Base-by-base conservation (phyloP, 2,329 filamentous ascomycete species). In the Colletotrichum eleusines region DNA sequence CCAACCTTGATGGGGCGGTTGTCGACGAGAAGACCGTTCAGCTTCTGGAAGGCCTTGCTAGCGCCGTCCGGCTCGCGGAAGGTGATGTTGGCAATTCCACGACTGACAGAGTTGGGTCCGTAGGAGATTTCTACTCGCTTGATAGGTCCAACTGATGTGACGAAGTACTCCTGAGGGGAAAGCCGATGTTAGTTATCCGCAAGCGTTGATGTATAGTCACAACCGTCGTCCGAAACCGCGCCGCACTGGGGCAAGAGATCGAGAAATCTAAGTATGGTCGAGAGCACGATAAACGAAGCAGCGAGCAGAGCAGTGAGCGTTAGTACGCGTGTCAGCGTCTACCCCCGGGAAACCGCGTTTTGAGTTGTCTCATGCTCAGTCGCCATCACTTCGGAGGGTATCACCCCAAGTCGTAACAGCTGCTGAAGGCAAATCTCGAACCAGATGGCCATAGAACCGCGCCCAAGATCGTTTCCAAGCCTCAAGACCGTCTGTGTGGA, bases 81-180 rank as follows among this genome's bases (percentile, higher is more conserved):
- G 74, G 91, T 91, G 76, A 99, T 92, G 65, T 94, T 96, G 77
- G 95, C 95, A 79, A 95, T 94, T 75, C 96, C 96, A 79, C 94
- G 93, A 87, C 95, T 98, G 76, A 91, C 89, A 74, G 95, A 95
- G 80, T 93, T 94, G 74, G 95, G 94, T 77, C 95, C 96, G 84
- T 99, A 99, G 62, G 93, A 94, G 77, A 99, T 87, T 76, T 96
- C 91, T 74, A 97, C 94, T 82, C 89, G 92, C 88, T 97, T 98
- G 83, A 98, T 93, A 74, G 92, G 89, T 76, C 95, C 95, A 81
- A 97, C 90, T 77, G 93, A 92, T 79, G 94, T 92, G 79, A 87
- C 84, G 82, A 99, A 98, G 84, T 98, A 99, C 85, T 99, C 96
- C 96, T 99, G 94, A 83, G 84, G 83, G 82, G 81, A 86, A 85